Evolutionary conservation across 1,139 yeast genomes (phyloP).

Genomic region (Entelexis sorbosivorans): DNA sequence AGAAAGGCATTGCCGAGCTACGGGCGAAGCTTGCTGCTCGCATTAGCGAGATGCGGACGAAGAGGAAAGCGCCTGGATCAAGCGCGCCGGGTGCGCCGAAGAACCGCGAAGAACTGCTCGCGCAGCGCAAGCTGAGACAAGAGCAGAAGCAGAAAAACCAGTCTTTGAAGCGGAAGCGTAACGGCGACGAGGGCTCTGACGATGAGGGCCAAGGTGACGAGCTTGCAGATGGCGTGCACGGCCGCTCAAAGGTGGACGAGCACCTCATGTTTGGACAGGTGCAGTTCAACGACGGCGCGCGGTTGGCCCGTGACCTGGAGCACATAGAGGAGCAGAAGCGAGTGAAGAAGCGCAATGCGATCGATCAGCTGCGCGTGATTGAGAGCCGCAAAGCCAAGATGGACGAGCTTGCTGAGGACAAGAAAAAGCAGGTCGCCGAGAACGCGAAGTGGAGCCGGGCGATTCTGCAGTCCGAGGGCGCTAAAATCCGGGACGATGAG

Average conservation of each 20-base stretch:
- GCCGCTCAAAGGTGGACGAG: conserved; percentile 29
- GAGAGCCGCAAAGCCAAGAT: conserved; percentile 64
- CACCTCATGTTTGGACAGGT: conserved; percentile 68
- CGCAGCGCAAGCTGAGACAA: conserved; percentile 34
- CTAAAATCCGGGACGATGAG: conserved; percentile 80
- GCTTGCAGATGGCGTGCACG: conserved; percentile 17
- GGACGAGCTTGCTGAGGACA: conserved; percentile 50
- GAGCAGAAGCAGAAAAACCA: conserved; percentile 27
- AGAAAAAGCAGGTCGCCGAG: conserved; percentile 49
- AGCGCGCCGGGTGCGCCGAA: conserved; percentile 70
- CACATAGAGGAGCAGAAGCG: conserved; percentile 48
- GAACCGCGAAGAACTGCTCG: conserved; percentile 37
- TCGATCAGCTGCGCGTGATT: conserved; percentile 66
- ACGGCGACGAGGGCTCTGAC: background rate
- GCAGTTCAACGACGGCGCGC: conserved; percentile 69
- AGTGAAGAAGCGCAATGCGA: conserved; percentile 60
- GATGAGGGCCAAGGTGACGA: conserved; percentile 30
- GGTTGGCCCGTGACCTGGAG: conserved; percentile 65
- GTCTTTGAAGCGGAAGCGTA: background rate
- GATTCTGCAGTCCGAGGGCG: conserved; percentile 78
- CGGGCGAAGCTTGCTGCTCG: conserved; percentile 62
- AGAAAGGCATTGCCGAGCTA: conserved; percentile 43
- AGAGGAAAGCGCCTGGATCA: conserved; percentile 86
- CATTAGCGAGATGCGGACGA: conserved; percentile 59
- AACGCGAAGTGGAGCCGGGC: conserved; percentile 81